Conservation (phyloP, 257 asterid species). For the Anisodus tanguticus region DNA sequence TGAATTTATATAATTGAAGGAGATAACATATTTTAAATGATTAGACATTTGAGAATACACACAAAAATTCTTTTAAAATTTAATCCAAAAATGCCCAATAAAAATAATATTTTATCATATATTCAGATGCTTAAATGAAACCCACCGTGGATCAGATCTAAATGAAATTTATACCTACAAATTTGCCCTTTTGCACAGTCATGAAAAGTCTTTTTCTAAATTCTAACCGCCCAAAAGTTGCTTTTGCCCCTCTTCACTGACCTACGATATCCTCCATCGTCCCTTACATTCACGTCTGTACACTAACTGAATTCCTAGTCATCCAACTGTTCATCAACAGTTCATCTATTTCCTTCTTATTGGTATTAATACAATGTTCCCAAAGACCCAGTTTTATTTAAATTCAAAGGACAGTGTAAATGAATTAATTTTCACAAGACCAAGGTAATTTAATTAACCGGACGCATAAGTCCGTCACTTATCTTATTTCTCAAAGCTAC, state of each 20-base stretch:
- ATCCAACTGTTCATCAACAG: slow-evolving; percentile 17
- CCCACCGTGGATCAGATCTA: too few relatives aligned
- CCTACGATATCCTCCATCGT: neutral
- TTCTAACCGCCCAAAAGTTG: slow-evolving; percentile 32
- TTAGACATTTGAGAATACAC: too few relatives aligned
- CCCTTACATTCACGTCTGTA: neutral
- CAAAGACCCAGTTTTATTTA: neutral
- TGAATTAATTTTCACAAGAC: neutral
- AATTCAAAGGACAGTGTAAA: neutral
- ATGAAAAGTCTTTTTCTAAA: neutral
- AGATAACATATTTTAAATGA: too few relatives aligned
- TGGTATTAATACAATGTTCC: neutral
- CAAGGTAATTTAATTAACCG: neutral
- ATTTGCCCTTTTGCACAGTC: neutral
- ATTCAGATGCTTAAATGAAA: too few relatives aligned
- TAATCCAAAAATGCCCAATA: too few relatives aligned
- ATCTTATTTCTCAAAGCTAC: neutral
- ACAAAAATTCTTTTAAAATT: too few relatives aligned
- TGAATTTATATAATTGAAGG: too few relatives aligned
- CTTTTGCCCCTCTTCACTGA: neutral
- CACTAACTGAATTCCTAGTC: neutral
- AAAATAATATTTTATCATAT: too few relatives aligned
- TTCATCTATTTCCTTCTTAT: neutral
- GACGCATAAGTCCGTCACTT: neutral
- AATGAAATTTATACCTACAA: too few relatives aligned